phyloP scores from a whole-genome alignment of 106 monocot species.

The Cymbidium sinense region DNA sequence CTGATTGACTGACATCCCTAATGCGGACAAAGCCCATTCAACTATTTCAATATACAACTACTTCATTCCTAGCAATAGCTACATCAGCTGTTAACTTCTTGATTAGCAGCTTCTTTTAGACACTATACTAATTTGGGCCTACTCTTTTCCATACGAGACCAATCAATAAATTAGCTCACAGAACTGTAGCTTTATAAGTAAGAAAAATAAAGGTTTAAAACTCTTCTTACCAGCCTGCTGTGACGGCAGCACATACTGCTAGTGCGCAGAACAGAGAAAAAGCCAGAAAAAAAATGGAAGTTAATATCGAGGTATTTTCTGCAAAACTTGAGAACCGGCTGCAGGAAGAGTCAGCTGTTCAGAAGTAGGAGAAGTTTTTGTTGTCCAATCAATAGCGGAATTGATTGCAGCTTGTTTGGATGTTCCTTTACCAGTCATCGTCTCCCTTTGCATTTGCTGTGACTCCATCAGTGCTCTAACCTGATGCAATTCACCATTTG shows the following conservation, averaged over 20 bases:
- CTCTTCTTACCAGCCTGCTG: neutral
- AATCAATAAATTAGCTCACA: neutral
- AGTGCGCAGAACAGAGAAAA: neutral
- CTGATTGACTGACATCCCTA: no score
- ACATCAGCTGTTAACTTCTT: neutral
- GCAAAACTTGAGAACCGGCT: slow-evolving; percentile 27
- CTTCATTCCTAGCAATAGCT: no score
- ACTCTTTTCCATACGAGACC: neutral
- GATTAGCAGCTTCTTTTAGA: neutral
- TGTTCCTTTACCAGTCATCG: slow-evolving; percentile 6
- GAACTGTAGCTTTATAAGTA: neutral
- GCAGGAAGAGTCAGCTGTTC: slow-evolving; percentile 28
- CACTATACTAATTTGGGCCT: neutral
- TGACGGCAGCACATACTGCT: neutral
- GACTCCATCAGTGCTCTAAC: slow-evolving; percentile 23
- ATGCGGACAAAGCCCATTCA: no score
- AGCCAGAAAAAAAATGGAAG: neutral
- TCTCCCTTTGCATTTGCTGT: slow-evolving; percentile 24
- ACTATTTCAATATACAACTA: neutral
- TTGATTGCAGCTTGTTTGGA: slow-evolving; percentile 14
- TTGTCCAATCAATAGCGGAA: slow-evolving; percentile 15
- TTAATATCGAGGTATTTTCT: slow-evolving; percentile 32
- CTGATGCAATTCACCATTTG: slow-evolving; percentile 5
- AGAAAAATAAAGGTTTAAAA: neutral
- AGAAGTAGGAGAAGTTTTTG: slow-evolving; percentile 35